Evolutionary conservation across 2,329 filamentous ascomycete genomes (phyloP), one percentile per base, ranked within the genome.

Genomic region (Xylariaceae sp.): DNA sequence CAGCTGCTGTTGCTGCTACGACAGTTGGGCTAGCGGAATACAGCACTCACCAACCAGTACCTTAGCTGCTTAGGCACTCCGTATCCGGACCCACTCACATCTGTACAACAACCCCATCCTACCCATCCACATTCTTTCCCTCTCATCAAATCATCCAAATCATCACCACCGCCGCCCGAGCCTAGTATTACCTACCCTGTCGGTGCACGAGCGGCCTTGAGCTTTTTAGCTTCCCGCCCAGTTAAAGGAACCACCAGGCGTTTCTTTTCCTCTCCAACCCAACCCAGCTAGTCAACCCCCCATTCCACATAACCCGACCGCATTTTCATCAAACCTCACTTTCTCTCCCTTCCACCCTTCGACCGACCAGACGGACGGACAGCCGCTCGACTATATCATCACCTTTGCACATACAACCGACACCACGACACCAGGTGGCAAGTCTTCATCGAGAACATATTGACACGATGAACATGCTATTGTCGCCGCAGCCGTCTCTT

Each of bases 391-490:
- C 48, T 21, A 21, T 39, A 49, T 30, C 48, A 35, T 27, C 45
- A n/a, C 18, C 16, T 39, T 24, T 18, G n/a, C n/a, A n/a, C n/a
- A n/a, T n/a, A n/a, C n/a, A n/a, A n/a, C 23, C 18, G 9, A n/a
- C 16, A 30, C 6, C 4, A 21, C 7, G 15, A 42, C 6, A 39
- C 9, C 9, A 18, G 30, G 21, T 18, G 33, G 30, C 33, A 36
- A 30, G 23, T 11, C 24, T 9, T 36, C 32, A 36, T 15, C 30
- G 7, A 37, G 6, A 32, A 21, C 21, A 36, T 6, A 36, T n/a
- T 30, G 26, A 10, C 70, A 79, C 59, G 52, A 87, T 87, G 84
- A 86, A 86, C 70, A 77, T 84, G 69, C 70, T 86, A 71, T 71
- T 86, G 60, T 80, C 81, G 65, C 79, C 82, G 63, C 82, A 86